Evolutionary conservation across 768 basidiomycete genomes (phyloP).

Genomic region (Leucocoprinus birnbaumii): DNA sequence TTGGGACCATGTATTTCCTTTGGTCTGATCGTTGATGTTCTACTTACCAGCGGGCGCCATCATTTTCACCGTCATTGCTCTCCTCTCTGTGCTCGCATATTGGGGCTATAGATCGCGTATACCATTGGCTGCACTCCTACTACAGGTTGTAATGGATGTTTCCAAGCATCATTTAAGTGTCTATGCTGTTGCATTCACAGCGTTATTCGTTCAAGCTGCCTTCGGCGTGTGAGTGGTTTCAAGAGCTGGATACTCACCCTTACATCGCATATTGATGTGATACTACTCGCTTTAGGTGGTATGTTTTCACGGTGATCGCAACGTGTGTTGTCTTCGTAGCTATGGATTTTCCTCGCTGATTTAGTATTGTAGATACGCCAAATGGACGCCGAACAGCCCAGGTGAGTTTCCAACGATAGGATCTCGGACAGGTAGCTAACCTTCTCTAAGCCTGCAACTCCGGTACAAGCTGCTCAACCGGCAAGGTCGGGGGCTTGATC

Average conservation of each 20-base stretch:
- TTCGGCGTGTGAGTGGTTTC: slow-evolving; percentile 54
- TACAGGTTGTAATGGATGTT: slow-evolving; percentile 83
- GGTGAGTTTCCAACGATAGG: slow-evolving; percentile 35
- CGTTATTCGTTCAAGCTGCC: slow-evolving; percentile 69
- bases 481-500: slow-evolving; percentile 75
- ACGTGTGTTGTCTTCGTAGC: slow-evolving; percentile 38
- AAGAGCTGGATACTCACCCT: not conserved
- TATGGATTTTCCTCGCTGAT: not conserved
- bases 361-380: slow-evolving; percentile 40
- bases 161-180: slow-evolving; percentile 81
- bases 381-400: slow-evolving; percentile 77
- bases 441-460: slow-evolving; percentile 40
- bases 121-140: slow-evolving; percentile 71
- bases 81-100: slow-evolving; percentile 74
- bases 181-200: slow-evolving; percentile 70
- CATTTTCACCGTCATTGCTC: slow-evolving; percentile 77
- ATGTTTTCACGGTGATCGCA: slow-evolving; percentile 72
- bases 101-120: slow-evolving; percentile 72
- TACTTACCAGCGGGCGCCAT: slow-evolving; percentile 70
- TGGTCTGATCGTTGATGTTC: not conserved
- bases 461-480: slow-evolving; percentile 53
- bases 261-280: slow-evolving; percentile 10
- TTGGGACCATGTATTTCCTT: not conserved
- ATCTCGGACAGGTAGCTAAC: slow-evolving; percentile 2
- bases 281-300: slow-evolving; percentile 48